Evolutionary conservation across 306 rosid genomes (phyloP), one percentile per base, ranked within the genome.

Genomic region (Sesbania bispinosa): DNA sequence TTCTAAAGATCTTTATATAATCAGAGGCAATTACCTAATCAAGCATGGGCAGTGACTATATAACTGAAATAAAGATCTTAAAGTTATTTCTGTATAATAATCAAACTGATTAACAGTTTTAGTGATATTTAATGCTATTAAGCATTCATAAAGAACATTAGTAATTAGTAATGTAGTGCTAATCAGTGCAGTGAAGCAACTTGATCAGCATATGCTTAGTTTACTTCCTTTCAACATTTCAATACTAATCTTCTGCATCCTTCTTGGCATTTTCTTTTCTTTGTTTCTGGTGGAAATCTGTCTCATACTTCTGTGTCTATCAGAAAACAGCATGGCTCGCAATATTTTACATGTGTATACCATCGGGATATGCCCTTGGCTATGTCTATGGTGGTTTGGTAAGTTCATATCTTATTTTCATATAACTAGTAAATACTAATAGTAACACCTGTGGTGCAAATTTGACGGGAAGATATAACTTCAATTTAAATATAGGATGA

Each of bases 261-360:
- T 51, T 41, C 19, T 43, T 52, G 30, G 53, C 27, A 26, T 69
- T 35, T 59, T 14, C n/a, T n/a, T 55, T 39, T 7, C 3, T 35
- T 61, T 19, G 30, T 47, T 62, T 39, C 21, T 67, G 70, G 11
- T 57, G 51, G 20, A 26, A 75, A 42, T 67, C n/a, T 52, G 35
- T 69, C 64, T 78, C 70, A 71, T 77, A 9, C 52, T 27, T 60
- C 50, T 55, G 38, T 65, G 19, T 81, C 53, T 52, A 45, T 13
- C 88, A 93, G 98, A 93, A 88, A 90, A 79, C 96, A 0, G 84
- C 71, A 0, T 92, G 97, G 97, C 92, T 92, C 30, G 77, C 80
- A 42, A 42, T 81, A 60, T 92, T 92, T 65, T 93, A 84, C 88
- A 90, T 90, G 97, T 90, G 97, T 67, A 86, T 93, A 80, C 93